These are phyloP conservation scores for Bolboschoenus planiculmis DNA, from an alignment of 176 grass and related monocot species.

Conservation along the genomic window DNA sequence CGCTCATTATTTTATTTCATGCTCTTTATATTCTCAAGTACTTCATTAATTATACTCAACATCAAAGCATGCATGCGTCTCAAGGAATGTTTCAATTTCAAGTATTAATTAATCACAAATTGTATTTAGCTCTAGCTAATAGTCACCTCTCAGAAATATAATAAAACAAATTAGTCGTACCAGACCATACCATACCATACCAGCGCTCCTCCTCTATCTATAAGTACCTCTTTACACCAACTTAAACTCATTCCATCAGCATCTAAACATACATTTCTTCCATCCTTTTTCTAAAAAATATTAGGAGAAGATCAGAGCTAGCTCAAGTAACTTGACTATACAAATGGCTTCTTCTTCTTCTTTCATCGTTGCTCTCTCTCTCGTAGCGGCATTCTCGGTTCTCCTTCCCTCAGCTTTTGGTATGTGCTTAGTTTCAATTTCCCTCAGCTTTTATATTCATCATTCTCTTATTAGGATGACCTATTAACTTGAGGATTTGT, in stretches of 20 bases:
- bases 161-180: not conserved
- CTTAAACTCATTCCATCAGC: not conserved
- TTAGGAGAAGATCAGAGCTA: not conserved
- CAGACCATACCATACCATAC: no score
- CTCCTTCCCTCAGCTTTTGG: slow-evolving; percentile 5
- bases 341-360: slow-evolving; percentile 27
- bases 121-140: not conserved
- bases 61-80: not conserved
- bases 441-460: not conserved
- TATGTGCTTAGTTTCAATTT: not conserved
- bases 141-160: not conserved
- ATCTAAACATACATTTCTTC: not conserved
- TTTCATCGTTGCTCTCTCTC: not conserved
- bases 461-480: not conserved
- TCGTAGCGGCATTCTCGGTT: slow-evolving; percentile 7
- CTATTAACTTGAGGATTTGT: not conserved
- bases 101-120: not conserved
- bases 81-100: not conserved
- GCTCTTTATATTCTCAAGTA: not conserved
- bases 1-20: not conserved
- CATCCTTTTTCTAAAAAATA: not conserved
- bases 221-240: not conserved
- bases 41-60: not conserved
- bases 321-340: not conserved
- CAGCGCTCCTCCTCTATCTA: not conserved